These are phyloP conservation scores for Vitis hybrid DNA, from an alignment of 177 flowering plant genomes.

Conservation along the genomic window DNA sequence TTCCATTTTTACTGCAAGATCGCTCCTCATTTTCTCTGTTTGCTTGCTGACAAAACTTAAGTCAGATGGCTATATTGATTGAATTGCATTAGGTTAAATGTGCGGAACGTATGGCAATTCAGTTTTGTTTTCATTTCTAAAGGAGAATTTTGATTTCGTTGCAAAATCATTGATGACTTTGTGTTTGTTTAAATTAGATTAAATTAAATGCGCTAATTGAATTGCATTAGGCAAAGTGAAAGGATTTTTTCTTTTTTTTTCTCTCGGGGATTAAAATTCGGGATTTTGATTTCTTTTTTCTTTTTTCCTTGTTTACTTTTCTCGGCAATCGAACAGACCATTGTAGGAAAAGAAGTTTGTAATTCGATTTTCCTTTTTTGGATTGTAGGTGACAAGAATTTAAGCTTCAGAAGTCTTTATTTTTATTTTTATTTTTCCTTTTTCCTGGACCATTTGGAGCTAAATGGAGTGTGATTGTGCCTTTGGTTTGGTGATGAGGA, in stretches of 20 bases:
- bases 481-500: neutral
- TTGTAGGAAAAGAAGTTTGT: neutral
- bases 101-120: neutral
- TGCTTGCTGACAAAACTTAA: neutral
- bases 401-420: neutral
- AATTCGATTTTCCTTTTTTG: too few relatives aligned
- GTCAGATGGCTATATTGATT: neutral
- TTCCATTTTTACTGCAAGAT: too few relatives aligned
- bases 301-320: too few relatives aligned
- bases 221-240: too few relatives aligned
- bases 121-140: neutral
- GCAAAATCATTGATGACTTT: neutral
- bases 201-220: too few relatives aligned
- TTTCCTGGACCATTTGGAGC: neutral
- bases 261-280: too few relatives aligned
- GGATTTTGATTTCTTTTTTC: too few relatives aligned
- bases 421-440: neutral
- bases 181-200: neutral
- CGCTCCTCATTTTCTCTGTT: too few relatives aligned
- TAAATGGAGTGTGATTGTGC: neutral
- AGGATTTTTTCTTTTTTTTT: too few relatives aligned
- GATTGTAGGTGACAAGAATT: too few relatives aligned
- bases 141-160: neutral
- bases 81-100: too few relatives aligned
- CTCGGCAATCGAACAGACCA: too few relatives aligned